Evolutionary conservation across 192 early-diverging fungal genomes (phyloP).

Genomic region (Entomortierella chlamydospora): DNA sequence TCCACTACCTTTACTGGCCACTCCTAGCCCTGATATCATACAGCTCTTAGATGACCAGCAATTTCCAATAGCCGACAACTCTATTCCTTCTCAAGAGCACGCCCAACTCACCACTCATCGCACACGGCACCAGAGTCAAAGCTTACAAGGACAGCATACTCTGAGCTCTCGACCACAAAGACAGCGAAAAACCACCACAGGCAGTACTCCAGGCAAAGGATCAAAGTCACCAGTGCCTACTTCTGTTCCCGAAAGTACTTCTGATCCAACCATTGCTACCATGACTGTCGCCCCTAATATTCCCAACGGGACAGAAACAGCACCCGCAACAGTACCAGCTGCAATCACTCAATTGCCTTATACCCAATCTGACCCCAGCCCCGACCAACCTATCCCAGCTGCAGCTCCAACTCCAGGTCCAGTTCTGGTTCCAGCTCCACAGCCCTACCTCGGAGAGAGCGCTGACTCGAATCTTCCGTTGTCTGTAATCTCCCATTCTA

Average conservation of each 20-base stretch:
- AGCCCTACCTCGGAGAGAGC: not conserved
- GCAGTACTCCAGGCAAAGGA: not conserved
- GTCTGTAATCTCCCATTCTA: not conserved
- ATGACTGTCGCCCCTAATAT: not conserved
- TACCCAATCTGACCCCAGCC: not conserved
- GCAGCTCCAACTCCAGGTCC: too few species aligned
- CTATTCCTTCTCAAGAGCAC: slow-evolving; percentile 20
- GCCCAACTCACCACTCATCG: slow-evolving; percentile 12
- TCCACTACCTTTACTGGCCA: slow-evolving; percentile 3
- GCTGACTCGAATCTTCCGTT: not conserved
- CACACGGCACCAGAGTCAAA: slow-evolving; percentile 3
- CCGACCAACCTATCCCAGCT: not conserved
- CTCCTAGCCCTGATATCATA: slow-evolving; percentile 25
- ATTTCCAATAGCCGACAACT: slow-evolving; percentile 30
- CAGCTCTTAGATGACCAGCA: slow-evolving; percentile 42
- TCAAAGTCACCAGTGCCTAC: not conserved
- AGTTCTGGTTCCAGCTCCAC: not conserved
- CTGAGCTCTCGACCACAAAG: slow-evolving; percentile 9
- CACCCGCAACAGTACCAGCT: not conserved
- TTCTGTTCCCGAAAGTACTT: not conserved
- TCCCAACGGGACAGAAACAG: not conserved
- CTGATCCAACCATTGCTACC: not conserved
- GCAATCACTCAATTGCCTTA: not conserved
- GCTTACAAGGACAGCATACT: slow-evolving; percentile 8
- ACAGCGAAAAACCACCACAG: slow-evolving; percentile 10